phyloP scores from a whole-genome alignment of 805 yeast genomes.

The Pichia membranifaciens region DNA sequence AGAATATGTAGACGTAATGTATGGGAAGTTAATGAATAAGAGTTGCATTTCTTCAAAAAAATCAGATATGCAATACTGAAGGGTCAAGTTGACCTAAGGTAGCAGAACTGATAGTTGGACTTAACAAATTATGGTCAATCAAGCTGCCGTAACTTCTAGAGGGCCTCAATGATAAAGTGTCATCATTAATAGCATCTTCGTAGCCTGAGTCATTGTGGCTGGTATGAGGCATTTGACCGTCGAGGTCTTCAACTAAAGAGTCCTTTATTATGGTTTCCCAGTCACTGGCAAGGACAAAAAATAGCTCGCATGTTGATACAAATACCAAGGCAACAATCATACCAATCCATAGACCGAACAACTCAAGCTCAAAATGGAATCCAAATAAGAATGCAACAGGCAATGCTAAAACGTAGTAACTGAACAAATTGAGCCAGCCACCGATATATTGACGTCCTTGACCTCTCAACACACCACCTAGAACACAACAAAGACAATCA shows the following conservation, averaged over 20 bases:
- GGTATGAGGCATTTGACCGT: slow-evolving; percentile 3
- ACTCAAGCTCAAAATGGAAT: slow-evolving; percentile 43
- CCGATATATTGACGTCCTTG: slow-evolving; percentile 69
- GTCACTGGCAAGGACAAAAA: slow-evolving; percentile 25
- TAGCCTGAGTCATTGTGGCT: background rate
- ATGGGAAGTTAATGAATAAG: too few relatives aligned
- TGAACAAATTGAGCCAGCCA: slow-evolving; percentile 48
- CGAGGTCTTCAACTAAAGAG: slow-evolving; percentile 26
- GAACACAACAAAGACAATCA: slow-evolving; percentile 64
- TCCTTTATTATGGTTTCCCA: slow-evolving; percentile 28
- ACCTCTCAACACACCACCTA: slow-evolving; percentile 73
- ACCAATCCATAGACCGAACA: slow-evolving; percentile 64
- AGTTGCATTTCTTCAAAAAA: too few relatives aligned
- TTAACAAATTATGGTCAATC: slow-evolving; percentile 25
- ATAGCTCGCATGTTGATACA: slow-evolving; percentile 41
- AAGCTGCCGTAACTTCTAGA: slow-evolving; percentile 17
- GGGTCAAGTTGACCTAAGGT: background rate
- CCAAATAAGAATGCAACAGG: slow-evolving; percentile 54
- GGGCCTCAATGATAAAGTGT: slow-evolving; percentile 12
- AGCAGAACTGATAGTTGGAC: slow-evolving; percentile 17
- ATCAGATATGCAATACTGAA: background rate
- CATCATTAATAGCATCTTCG: slow-evolving; percentile 4
- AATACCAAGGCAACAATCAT: slow-evolving; percentile 46
- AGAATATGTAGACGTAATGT: too few relatives aligned
- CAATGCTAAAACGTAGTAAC: slow-evolving; percentile 57